A percentile compares a stretch with the other conserved stretches of the same genome.
Evolutionary conservation across 1,139 yeast genomes (phyloP).

Genomic region (Pichia sp.): DNA sequence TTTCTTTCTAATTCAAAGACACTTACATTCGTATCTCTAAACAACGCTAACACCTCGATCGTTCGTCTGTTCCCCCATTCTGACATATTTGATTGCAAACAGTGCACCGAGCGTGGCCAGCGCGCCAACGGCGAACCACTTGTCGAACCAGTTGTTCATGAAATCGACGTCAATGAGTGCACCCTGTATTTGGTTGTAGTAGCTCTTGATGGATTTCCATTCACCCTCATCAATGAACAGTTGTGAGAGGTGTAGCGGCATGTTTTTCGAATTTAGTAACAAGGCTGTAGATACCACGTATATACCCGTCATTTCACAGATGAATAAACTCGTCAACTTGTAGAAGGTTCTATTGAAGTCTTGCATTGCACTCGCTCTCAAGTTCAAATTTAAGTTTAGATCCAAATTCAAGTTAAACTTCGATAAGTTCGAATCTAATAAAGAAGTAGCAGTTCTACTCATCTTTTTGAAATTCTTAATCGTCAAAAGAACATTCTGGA

Average conservation of each 20-base stretch:
- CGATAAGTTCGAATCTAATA: conserved; percentile 1
- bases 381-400: not conserved
- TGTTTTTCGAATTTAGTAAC: conserved; percentile 56
- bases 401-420: not conserved
- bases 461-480: conserved; percentile 28
- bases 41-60: too few species aligned
- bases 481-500: conserved; percentile 54
- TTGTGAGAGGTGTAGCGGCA: conserved; percentile 17
- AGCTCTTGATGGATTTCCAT: conserved; percentile 17
- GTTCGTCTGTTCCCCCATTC: too few species aligned
- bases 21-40: too few species aligned
- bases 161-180: conserved; percentile 44
- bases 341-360: not conserved
- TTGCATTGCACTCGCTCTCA: too few species aligned
- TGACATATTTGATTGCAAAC: too few species aligned
- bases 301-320: conserved; percentile 65
- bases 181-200: not conserved
- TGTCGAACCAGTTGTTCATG: conserved; percentile 77
- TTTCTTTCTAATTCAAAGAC: too few species aligned
- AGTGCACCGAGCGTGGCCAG: conserved; percentile 44
- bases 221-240: conserved; percentile 5
- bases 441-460: conserved; percentile 22
- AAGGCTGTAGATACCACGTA: conserved; percentile 78
- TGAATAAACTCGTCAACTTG: conserved; percentile 24
- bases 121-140: conserved; percentile 56